A percentile compares a stretch with the other conserved stretches of the same genome.
phyloP scores from a whole-genome alignment of 1,284 basidiomycete genomes.

The Uromyces viciae-fabae region DNA sequence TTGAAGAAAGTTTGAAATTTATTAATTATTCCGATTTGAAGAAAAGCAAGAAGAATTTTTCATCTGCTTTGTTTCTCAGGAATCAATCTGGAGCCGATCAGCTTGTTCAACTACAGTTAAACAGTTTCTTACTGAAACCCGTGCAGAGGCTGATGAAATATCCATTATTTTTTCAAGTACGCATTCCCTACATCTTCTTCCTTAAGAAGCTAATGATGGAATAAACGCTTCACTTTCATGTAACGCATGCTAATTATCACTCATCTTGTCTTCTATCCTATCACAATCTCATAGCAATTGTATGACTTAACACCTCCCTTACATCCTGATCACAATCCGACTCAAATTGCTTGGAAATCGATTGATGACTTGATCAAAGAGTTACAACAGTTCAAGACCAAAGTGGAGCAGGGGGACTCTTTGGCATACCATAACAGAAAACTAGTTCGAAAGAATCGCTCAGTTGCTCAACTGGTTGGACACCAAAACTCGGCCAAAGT shows the following conservation, averaged over 20 bases:
- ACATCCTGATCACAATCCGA: constrained; percentile 67
- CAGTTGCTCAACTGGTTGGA: no score
- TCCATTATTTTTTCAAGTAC: constrained; percentile 69
- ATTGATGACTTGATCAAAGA: constrained; percentile 68
- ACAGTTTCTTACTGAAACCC: constrained; percentile 70
- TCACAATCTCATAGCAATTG: constrained; percentile 61
- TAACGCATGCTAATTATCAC: background rate
- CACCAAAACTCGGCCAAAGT: no score
- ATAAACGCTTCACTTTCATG: background rate
- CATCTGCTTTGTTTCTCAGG: constrained; percentile 77
- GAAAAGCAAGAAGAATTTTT: no score
- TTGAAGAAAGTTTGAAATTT: constrained; percentile 56
- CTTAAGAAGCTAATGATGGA: background rate
- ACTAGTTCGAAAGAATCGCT: constrained; percentile 65
- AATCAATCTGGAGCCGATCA: constrained; percentile 68
- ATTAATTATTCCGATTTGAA: constrained; percentile 54
- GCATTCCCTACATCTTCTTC: constrained; percentile 50
- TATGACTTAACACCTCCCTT: constrained; percentile 65
- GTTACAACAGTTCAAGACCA: constrained; percentile 76
- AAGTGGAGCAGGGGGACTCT: constrained; percentile 72
- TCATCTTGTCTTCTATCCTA: background rate
- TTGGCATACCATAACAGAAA: constrained; percentile 70
- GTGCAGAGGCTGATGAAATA: constrained; percentile 70
- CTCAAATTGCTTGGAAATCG: constrained; percentile 65
- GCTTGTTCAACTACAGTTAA: no score